A percentile compares a stretch with the other conserved stretches of the same genome.
phyloP scores from a whole-genome alignment of 2,329 filamentous ascomycete species.

The Ascochyta fabae region DNA sequence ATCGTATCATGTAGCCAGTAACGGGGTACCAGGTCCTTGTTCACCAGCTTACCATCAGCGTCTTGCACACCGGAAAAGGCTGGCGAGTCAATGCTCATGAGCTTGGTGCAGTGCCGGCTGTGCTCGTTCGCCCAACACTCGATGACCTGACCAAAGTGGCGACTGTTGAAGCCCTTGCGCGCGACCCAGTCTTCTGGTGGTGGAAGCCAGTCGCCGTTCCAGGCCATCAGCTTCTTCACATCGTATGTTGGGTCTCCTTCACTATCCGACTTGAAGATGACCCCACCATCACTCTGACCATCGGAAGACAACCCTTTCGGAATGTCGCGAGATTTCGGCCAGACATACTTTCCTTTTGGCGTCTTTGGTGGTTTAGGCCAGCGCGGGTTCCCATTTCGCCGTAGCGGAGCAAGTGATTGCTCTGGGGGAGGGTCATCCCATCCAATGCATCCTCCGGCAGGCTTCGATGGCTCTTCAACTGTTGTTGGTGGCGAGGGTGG shows the following conservation, averaged over 20 bases:
- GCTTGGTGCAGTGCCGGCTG: constrained; percentile 10
- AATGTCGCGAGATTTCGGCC: constrained; percentile 42
- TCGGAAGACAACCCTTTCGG: constrained; percentile 20
- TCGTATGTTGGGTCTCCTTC: constrained; percentile 44
- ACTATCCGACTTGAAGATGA: constrained; percentile 34
- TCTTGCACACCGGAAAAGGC: constrained; percentile 3
- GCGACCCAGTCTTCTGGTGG: constrained; percentile 56
- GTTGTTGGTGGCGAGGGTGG: constrained; percentile 14
- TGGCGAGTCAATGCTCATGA: constrained; percentile 14
- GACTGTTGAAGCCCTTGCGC: constrained; percentile 39
- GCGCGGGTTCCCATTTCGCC: constrained; percentile 20
- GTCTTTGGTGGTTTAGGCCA: constrained; percentile 16
- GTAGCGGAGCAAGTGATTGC: constrained; percentile 1
- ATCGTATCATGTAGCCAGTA: constrained; percentile 39
- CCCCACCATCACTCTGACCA: constrained; percentile 33
- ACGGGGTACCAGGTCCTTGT: constrained; percentile 37
- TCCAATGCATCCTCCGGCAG: neutral
- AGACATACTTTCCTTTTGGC: constrained; percentile 22
- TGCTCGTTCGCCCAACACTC: constrained; percentile 41
- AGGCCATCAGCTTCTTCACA: constrained; percentile 50
- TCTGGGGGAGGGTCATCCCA: constrained; percentile 20
- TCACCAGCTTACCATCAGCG: constrained; percentile 1
- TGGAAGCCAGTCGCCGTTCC: constrained; percentile 55
- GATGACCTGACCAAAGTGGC: constrained; percentile 43
- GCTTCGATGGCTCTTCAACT: neutral